A percentile compares a stretch with the other conserved stretches of the same genome.
Evolutionary conservation across 257 asterid species (phyloP).

Genomic region (Fraxinus americana): DNA sequence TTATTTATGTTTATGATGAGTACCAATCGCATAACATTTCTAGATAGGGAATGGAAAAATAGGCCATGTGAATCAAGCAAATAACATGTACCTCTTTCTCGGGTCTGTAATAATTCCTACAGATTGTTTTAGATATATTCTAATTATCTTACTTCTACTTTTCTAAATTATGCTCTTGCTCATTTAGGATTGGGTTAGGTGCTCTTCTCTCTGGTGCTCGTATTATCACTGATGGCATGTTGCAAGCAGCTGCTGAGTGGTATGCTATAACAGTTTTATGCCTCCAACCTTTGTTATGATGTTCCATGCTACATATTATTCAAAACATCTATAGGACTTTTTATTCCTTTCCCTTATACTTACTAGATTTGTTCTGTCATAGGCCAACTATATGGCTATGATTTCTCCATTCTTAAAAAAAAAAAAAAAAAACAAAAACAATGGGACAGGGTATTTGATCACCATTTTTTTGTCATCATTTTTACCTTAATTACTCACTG

Average conservation of each 20-base stretch:
- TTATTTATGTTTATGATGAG: slow-evolving; percentile 10
- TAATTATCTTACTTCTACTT: neutral
- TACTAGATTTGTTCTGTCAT: neutral
- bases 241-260: slow-evolving; percentile 96
- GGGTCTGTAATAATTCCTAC: slow-evolving; percentile 64
- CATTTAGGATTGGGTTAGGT: slow-evolving; percentile 87
- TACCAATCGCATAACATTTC: slow-evolving; percentile 16
- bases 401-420: neutral
- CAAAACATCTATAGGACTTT: neutral
- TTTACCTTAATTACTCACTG: no score
- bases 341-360: neutral
- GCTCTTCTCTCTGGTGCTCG: slow-evolving; percentile 94
- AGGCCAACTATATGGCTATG: neutral
- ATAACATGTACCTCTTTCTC: slow-evolving; percentile 97
- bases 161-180: slow-evolving; percentile 26
- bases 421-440: no score
- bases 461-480: neutral
- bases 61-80: slow-evolving; percentile 97
- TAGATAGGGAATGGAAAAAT: slow-evolving; percentile 78
- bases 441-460: neutral
- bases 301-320: neutral
- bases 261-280: slow-evolving; percentile 33
- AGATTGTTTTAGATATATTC: neutral
- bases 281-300: neutral
- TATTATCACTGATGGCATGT: slow-evolving; percentile 83